These are phyloP conservation scores for Fraxinus sp. DNA, from an alignment of 305 asterid species.

Conservation along the genomic window DNA sequence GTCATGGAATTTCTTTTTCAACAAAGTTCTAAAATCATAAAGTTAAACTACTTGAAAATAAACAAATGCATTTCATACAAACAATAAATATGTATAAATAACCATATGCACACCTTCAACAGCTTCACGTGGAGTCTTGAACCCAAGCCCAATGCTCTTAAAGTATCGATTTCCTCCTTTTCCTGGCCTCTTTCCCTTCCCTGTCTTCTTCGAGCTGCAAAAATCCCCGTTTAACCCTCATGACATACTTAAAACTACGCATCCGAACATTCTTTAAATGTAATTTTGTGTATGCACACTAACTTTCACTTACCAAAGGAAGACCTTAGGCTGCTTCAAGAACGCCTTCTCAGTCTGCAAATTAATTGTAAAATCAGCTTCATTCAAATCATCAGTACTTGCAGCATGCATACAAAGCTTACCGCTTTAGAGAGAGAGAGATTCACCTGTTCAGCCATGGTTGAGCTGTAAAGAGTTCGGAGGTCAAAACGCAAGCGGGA, in stretches of 20 bases:
- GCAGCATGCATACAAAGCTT: neutral
- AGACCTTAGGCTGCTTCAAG: slow-evolving; percentile 81
- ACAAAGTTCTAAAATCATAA: neutral
- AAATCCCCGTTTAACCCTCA: neutral
- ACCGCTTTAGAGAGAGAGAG: neutral
- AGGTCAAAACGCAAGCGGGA: neutral
- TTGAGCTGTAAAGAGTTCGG: slow-evolving; percentile 12
- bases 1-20: neutral
- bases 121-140: slow-evolving; percentile 39
- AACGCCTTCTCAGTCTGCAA: slow-evolving; percentile 83
- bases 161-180: slow-evolving; percentile 70
- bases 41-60: neutral
- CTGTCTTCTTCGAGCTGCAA: slow-evolving; percentile 67
- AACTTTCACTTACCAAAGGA: slow-evolving; percentile 45
- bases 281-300: neutral
- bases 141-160: slow-evolving; percentile 59
- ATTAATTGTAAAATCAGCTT: slow-evolving; percentile 1
- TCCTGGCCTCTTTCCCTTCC: slow-evolving; percentile 69
- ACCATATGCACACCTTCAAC: slow-evolving; percentile 40
- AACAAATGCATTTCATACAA: neutral
- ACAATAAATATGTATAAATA: too few relatives aligned
- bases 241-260: neutral
- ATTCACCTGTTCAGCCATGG: slow-evolving; percentile 64
- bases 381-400: neutral
- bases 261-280: neutral